phyloP scores from a whole-genome alignment of 1,284 basidiomycete species.

The Porogramme epimiltina region DNA sequence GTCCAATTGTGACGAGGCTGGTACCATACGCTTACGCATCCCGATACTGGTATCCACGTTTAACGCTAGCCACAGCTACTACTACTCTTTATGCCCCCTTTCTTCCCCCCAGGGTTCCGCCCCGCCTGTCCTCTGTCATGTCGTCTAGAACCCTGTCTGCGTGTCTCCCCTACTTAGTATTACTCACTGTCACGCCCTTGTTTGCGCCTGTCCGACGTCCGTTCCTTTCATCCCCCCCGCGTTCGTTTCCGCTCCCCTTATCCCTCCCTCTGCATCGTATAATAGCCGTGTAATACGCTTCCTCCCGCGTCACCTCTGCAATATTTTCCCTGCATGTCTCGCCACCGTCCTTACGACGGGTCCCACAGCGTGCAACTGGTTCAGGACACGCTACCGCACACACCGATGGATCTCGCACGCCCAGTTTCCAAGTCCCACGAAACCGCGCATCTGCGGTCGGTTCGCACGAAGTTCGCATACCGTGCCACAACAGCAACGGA shows the following conservation, averaged over 20 bases:
- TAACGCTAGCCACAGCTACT: not conserved
- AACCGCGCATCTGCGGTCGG: too few species aligned
- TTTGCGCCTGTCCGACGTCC: not conserved
- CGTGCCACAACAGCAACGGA: too few species aligned
- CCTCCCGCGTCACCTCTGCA: not conserved
- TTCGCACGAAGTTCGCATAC: too few species aligned
- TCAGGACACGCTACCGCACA: too few species aligned
- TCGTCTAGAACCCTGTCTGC: not conserved
- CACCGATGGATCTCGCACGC: too few species aligned
- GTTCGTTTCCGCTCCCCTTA: not conserved
- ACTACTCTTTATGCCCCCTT: not conserved
- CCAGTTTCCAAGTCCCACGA: too few species aligned
- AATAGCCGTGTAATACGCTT: conserved; percentile 1
- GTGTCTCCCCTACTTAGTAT: not conserved
- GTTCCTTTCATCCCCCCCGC: not conserved
- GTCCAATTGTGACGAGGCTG: not conserved
- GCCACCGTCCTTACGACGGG: too few species aligned
- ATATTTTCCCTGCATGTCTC: too few species aligned
- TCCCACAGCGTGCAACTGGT: too few species aligned
- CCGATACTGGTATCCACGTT: not conserved
- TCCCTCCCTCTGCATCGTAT: too few species aligned
- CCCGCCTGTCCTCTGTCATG: not conserved
- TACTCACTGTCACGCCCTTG: too few species aligned
- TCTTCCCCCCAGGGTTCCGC: not conserved
- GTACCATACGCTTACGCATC: not conserved